A percentile compares a stretch with the other conserved stretches of the same genome.
Evolutionary conservation across 345 rosid genomes (phyloP).

Genomic region (Bruguiera sexangula): DNA sequence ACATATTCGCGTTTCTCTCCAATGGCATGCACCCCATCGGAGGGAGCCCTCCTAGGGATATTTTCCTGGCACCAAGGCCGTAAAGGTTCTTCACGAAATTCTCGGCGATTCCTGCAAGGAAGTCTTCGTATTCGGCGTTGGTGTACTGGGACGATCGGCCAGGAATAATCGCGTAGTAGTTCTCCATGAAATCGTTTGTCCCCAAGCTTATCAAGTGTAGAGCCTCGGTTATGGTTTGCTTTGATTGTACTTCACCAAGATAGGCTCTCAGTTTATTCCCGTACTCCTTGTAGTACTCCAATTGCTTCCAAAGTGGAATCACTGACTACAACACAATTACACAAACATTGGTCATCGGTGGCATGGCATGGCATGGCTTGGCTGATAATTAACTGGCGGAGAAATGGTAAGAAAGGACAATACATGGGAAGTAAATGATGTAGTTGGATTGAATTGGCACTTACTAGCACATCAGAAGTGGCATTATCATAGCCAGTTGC

Average conservation of each 20-base stretch:
- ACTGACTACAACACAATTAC: constrained; percentile 43
- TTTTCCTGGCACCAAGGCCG: constrained; percentile 46
- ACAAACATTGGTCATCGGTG: no score
- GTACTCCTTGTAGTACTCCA: constrained; percentile 51
- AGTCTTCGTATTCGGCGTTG: constrained; percentile 38
- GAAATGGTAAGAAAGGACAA: no score
- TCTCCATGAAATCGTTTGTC: constrained; percentile 64
- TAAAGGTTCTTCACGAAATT: constrained; percentile 35
- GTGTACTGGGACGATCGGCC: constrained; percentile 34
- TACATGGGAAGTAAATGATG: no score
- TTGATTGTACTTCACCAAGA: constrained; percentile 39
- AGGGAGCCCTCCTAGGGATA: constrained; percentile 51
- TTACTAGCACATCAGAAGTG: constrained; percentile 26
- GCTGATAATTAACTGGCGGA: no score
- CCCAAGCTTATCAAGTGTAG: constrained; percentile 57
- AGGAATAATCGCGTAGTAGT: constrained; percentile 41
- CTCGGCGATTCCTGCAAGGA: constrained; percentile 39
- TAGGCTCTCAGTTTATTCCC: constrained; percentile 39
- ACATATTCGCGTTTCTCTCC: constrained; percentile 49
- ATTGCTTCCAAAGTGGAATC: constrained; percentile 56
- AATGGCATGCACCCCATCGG: constrained; percentile 81
- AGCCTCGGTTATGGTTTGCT: constrained; percentile 28
- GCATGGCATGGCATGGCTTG: no score
- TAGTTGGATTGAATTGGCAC: not conserved
- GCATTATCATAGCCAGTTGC: constrained; percentile 30